Base-by-base conservation (phyloP, 352 stramenopile genomes). In the Phytophthora citricola region DNA sequence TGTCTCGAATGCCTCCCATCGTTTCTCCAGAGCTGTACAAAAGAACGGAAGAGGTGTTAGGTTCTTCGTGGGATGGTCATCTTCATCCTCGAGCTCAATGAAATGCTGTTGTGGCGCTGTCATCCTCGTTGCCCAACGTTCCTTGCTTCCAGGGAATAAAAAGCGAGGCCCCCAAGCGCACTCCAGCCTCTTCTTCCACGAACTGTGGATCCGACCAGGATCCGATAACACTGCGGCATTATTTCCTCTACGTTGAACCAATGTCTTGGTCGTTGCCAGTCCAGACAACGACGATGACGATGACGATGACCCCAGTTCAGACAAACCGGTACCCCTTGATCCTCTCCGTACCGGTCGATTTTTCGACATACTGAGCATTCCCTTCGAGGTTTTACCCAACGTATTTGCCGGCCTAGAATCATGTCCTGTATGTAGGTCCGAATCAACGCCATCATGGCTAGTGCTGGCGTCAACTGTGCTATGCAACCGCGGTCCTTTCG, bases 161-260 rank as follows among this genome's bases (percentile, higher is more conserved):
- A 78, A 90, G 8, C 80, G 80, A 58, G 81, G 81, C 2, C 81
- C 71, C 81, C 81, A 90, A 24, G 76, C 77, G 47, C 72, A 73
- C 43, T 89, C 76, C 51, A 90, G 63, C 40, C 80, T 74, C 43
- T 81, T 86, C 49, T 81, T 82, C 78, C 78, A 89, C 38, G 80
- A 83, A 36, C 67, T 77, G 20, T 73, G 77, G 41, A 81, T 69
- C 22, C 65, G 66, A 14, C 63, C 58, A 1, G 51, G 54, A 51
- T 81, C 69, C 15, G 50, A 65, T 11, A 47, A 63, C 14, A 63
- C 31, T 14, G 70, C 36, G 32, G 74, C 71, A n/a, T 58, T 75
- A 9, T 57, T 71, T 12, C 31, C 14, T 62, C 44, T 60, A 17
- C 54, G 51, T 26, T 50, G 51, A 1, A 11, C 24, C 55, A 66